Evolutionary conservation across 257 asterid species (phyloP).

Genomic region (Solanum chilense): DNA sequence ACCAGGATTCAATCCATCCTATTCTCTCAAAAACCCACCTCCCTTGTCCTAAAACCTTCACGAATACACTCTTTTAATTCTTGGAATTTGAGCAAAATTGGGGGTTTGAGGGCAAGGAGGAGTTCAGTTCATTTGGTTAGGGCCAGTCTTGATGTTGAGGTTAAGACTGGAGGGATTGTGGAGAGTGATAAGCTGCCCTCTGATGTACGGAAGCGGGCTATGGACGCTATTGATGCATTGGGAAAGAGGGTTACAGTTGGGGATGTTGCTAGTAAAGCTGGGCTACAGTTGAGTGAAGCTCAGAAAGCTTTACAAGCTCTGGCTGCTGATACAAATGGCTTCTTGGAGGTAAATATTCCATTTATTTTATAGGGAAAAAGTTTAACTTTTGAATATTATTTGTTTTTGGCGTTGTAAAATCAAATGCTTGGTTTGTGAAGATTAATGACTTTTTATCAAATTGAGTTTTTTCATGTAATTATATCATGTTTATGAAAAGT

Average conservation of each 20-base stretch:
- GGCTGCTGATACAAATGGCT: constrained; percentile 86
- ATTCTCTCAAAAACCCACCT: constrained; percentile 16
- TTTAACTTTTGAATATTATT: background rate
- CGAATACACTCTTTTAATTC: background rate
- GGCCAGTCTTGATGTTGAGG: constrained; percentile 44
- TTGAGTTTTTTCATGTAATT: background rate
- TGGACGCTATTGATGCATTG: constrained; percentile 76
- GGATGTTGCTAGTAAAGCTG: constrained; percentile 92
- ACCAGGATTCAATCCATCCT: constrained; percentile 15
- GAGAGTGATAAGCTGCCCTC: constrained; percentile 89
- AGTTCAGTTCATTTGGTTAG: constrained; percentile 28
- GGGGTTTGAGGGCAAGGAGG: background rate
- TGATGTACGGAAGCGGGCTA: constrained; percentile 67
- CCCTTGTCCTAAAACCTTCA: constrained; percentile 7
- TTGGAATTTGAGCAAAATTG: background rate
- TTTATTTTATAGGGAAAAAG: background rate
- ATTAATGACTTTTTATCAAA: background rate
- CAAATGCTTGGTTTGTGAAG: background rate
- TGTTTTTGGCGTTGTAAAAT: background rate
- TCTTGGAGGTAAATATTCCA: constrained; percentile 56
- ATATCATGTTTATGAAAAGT: background rate
- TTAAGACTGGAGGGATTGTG: constrained; percentile 59
- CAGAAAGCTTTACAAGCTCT: constrained; percentile 96
- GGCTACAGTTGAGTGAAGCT: constrained; percentile 72
- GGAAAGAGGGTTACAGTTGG: constrained; percentile 91